These are phyloP conservation scores for Aspergillus carlsbadensis DNA, from an alignment of 495 filamentous ascomycete species.

Conservation along the genomic window DNA sequence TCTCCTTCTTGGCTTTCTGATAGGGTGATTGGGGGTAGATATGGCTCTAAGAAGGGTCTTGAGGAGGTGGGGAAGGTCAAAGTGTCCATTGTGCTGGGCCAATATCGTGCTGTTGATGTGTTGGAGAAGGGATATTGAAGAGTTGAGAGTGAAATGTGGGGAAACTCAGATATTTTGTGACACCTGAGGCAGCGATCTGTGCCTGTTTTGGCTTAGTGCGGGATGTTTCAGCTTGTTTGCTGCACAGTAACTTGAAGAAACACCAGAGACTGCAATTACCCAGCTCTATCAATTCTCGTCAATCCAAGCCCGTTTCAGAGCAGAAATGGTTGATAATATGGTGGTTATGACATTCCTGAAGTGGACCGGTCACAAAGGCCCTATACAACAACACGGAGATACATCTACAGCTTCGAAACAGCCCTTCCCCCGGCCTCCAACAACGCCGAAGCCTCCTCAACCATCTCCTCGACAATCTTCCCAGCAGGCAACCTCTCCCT, in stretches of 20 bases:
- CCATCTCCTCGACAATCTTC: conserved; percentile 90
- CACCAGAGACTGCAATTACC: no score
- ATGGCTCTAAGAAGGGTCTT: conserved; percentile 41
- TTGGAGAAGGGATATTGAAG: background rate
- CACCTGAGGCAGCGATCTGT: background rate
- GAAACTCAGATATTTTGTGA: background rate
- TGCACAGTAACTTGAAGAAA: background rate
- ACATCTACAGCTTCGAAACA: conserved; percentile 62
- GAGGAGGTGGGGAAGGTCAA: conserved; percentile 40
- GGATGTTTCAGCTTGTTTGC: background rate
- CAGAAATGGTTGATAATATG: no score
- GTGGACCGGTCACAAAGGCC: no score
- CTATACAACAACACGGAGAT: no score
- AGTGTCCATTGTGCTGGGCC: conserved; percentile 20
- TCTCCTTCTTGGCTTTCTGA: background rate
- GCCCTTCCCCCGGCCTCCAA: conserved; percentile 64
- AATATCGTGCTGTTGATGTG: background rate
- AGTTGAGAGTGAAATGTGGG: background rate
- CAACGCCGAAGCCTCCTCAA: conserved; percentile 72
- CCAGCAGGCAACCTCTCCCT: conserved; percentile 91
- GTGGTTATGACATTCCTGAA: no score
- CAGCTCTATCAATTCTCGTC: no score
- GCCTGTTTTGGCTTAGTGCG: background rate
- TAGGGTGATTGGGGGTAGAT: conserved; percentile 30
- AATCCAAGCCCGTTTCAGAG: no score